Evolutionary conservation across 805 yeast genomes (phyloP).

Genomic region (Metschnikowia bowlesiae): DNA sequence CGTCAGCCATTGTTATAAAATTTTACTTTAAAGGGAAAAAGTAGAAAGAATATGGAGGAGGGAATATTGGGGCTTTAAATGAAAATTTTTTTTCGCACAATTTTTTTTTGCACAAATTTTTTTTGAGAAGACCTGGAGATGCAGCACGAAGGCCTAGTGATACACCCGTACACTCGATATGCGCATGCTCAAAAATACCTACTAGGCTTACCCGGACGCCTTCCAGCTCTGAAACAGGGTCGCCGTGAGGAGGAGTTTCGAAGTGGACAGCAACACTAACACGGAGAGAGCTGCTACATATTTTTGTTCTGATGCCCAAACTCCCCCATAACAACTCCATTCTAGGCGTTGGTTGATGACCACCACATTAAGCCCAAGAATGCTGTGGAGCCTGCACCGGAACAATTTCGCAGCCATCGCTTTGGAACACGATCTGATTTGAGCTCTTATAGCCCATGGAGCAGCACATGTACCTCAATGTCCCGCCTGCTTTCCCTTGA

Average conservation of each 20-base stretch:
- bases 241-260: not conserved
- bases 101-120: constrained; percentile 6
- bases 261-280: not conserved
- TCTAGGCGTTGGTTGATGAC: not conserved
- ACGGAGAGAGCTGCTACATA: too few species aligned
- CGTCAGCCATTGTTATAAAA: constrained; percentile 26
- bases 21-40: constrained; percentile 13
- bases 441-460: not conserved
- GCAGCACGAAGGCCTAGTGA: not conserved
- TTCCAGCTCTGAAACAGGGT: not conserved
- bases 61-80: constrained; percentile 15
- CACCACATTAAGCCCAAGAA: not conserved
- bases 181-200: constrained; percentile 4
- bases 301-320: too few species aligned
- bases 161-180: not conserved
- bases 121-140: constrained; percentile 5
- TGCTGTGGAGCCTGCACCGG: not conserved
- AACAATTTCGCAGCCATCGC: not conserved
- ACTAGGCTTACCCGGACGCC: constrained; percentile 1
- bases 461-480: too few species aligned
- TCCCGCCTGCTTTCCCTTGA: not conserved
- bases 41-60: constrained; percentile 10
- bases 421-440: not conserved
- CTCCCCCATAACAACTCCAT: not conserved
- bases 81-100: constrained; percentile 17